Evolutionary conservation across 805 yeast genomes (phyloP).

Genomic region (Isabelozyma pseudorhagii): DNA sequence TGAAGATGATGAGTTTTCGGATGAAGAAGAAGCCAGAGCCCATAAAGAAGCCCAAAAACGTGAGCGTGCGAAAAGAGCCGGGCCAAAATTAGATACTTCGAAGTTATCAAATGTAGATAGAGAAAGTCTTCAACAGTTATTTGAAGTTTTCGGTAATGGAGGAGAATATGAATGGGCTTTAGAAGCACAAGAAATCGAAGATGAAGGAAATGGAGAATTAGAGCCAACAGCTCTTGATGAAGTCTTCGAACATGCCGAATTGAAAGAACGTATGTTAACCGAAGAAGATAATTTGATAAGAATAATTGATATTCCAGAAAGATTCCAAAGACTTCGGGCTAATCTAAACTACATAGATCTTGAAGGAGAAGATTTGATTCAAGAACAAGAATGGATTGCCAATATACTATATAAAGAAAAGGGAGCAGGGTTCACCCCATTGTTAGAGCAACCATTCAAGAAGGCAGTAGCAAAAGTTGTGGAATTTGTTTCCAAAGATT

Average conservation of each 20-base stretch:
- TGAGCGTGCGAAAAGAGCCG: slow-evolving; percentile 28
- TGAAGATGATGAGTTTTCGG: slow-evolving; percentile 94
- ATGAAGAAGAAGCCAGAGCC: slow-evolving; percentile 62
- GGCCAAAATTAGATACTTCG: slow-evolving; percentile 52
- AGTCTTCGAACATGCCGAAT: slow-evolving; percentile 91
- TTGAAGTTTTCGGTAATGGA: slow-evolving; percentile 96
- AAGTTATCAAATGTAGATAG: slow-evolving; percentile 69
- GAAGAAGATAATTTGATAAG: slow-evolving; percentile 89
- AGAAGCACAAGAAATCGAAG: slow-evolving; percentile 76
- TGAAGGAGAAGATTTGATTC: slow-evolving; percentile 61
- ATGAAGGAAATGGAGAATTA: slow-evolving; percentile 51
- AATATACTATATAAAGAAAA: slow-evolving; percentile 60
- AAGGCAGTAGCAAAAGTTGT: slow-evolving; percentile 69
- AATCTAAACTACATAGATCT: slow-evolving; percentile 67
- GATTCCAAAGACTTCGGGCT: slow-evolving; percentile 76
- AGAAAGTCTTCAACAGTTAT: slow-evolving; percentile 88
- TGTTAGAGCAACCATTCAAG: slow-evolving; percentile 47
- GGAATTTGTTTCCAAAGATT: slow-evolving; percentile 70
- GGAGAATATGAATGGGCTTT: slow-evolving; percentile 98
- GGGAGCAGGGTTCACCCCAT: slow-evolving; percentile 35
- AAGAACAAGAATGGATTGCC: slow-evolving; percentile 82
- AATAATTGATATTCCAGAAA: slow-evolving; percentile 85
- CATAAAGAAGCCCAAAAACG: slow-evolving; percentile 28
- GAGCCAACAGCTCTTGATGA: slow-evolving; percentile 69
- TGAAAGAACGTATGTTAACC: slow-evolving; percentile 86